Base-by-base conservation (phyloP, 768 basidiomycete species). In the Mycena kentingensis region DNA sequence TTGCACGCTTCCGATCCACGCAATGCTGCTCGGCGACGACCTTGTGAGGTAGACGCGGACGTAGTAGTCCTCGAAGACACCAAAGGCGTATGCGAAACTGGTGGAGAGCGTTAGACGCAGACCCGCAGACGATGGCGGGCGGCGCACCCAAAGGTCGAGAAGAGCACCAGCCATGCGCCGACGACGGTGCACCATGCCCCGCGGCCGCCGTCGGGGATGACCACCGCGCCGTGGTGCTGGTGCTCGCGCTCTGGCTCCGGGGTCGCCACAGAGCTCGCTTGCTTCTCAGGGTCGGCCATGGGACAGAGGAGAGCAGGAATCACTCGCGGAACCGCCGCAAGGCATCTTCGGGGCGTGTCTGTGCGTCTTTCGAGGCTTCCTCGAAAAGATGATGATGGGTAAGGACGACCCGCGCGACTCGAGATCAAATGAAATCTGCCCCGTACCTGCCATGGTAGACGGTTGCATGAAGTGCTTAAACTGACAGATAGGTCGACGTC, bases 21-120 rank as follows among this genome's bases (percentile, higher is more conserved):
- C 8, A 19, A 39, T 39, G 37, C 15, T 22, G 21, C 37, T 39
- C 18, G 37, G 37, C 8, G 11, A 11, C 11, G 8, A 11, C 15
- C 19, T 22, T 19, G 37, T 8, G 21, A 39, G 37, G 37, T 39
- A 39, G 11, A 39, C 18, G 11, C 37, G 37, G 8, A 39, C 37
- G 18, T 39, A 39, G 37, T 39, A 39, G 37, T 39, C 37, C 21
- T 39, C 37, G 37, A 39, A 39, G 37, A 39, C 37, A 39, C 37
- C 37, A 39, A 39, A 39, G 10, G 37, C 37, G 19, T 39, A 39
- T 15, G 37, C 37, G 21, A 39, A 39, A 8, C 37, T 39, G n/a
- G 37, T 19, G 37, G 37, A 39, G 21, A 15, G n/a, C 13, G 18
- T 39, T 10, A 39, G 37, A 19, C 8, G 19, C 10, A n/a, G 10